Base-by-base conservation (phyloP, 768 basidiomycete species). In the Auriscalpium vulgare region DNA sequence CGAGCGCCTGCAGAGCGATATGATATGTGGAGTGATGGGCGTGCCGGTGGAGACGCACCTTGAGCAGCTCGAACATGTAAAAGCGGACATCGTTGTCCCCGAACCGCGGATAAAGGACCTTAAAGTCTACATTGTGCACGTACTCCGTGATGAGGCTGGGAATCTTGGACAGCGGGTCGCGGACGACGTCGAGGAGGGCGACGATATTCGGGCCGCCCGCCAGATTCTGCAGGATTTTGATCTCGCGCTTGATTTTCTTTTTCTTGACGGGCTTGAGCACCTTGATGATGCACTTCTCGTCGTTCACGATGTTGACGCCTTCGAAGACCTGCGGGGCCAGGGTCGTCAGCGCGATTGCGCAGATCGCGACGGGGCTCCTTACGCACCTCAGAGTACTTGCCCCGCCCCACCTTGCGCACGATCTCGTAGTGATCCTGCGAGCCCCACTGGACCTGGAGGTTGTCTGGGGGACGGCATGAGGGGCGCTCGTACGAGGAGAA, bases 201-300 rank as follows among this genome's bases (percentile, higher is more conserved):
- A 97, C 91, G 60, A 98, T 80, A 71, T 98, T 98, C 3, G 94
- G 94, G 7, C 95, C 95, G 23, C 95, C 95, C 0, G 94, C 91
- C 35, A 98, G 79, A 69, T 97, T 97, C 73, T 95, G 93, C 23
- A 98, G 75, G 66, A 98, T 95, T 78, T 97, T 97, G 71, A 98
- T 97, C 75, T 98, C 95, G 60, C 95, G 82, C 75, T 97, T 97
- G 74, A 97, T 97, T 76, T 98, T 98, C 83, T 98, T 98, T 84
- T 98, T 97, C 81, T 98, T 98, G 43, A 98, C 95, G 0, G 95
- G 95, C 71, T 98, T 98, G 63, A 98, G 79, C 36, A 98, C 95
- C 71, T 98, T 98, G 76, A 98, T 94, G 72, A 95, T 95, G 70
- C 93, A 95, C 73, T 95, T 95, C 72, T 91, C 88, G 65, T 92